Base-by-base conservation (phyloP, 1,139 yeast genomes). In the Kodamaea anthophila region DNA sequence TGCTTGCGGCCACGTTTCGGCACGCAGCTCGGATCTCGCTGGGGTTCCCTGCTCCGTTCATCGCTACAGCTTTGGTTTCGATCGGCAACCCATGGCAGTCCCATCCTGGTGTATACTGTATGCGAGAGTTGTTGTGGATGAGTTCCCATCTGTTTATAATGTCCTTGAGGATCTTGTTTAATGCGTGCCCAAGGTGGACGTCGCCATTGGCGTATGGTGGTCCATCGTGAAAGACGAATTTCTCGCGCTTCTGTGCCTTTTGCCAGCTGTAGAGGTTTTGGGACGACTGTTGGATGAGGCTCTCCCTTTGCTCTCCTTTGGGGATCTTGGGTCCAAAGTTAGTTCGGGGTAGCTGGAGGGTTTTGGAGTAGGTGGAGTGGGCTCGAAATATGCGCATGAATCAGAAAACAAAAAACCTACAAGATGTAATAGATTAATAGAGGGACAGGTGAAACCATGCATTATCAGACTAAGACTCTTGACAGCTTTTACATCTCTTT, bases 121-220 rank as follows among this genome's bases (percentile, higher is more conserved):
- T 74, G 26, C 65, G 65, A 38, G 74, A 70, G 14, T 87, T 82
- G 25, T 64, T 56, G 38, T 53, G 43, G 28, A 81, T 54, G 23
- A 88, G 58, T 46, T 85, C 77, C 44, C 65, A 79, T 31, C 99
- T 63, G 40, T 76, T 76, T 32, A 88, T 75, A 31, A 91, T 76
- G 55, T 91, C 99, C 53, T 91, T 91, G 33, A 86, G 56, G 14
- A 87, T 73, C 49, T 91, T 91, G 57, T 91, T 91, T 47, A 91
- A 58, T 0, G 97, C 88, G 56, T 91, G 99, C 1, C 99, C 99
- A 37, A 88, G 56, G 51, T 91, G 99, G 15, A 91, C 61, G 38
- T 81, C 86, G 4, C 97, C 98, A 50, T 91, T 91, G 9, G 98
- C 97, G 56, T 88, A 91, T 0, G 99, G 99, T 0, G 99, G 99